Base-by-base conservation (phyloP, 2,329 filamentous ascomycete genomes). In the Lachnellula willkommii region DNA sequence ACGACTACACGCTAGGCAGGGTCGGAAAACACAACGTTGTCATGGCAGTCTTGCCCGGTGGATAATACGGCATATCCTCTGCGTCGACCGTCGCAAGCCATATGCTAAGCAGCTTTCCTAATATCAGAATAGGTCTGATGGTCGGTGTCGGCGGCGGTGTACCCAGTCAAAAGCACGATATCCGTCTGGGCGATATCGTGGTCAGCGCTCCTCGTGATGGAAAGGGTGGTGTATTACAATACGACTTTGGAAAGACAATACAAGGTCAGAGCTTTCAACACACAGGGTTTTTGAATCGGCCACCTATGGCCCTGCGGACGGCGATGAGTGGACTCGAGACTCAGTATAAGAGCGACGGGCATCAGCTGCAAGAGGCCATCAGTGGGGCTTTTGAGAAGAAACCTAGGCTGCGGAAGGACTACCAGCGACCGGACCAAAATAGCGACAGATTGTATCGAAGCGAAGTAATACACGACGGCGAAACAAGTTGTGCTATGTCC, bases 401-500 rank as follows among this genome's bases (percentile, higher is more conserved):
- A 7, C 64, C 60, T 40, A 67, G 60, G 50, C 53, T 72, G 24
- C 52, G 53, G 32, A 57, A 53, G 37, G 66, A 66, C 20, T 71
- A 68, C 54, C 9, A 55, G 24, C 58, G 62, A 20, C 70, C 66
- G 37, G 58, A 59, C n/a, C 26, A 42, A 39, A 58, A 37, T 12
- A 66, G 54, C 35, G 70, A 73, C 50, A 61, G 45, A 42, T 56
- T 73, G 8, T 73, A 69, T 58, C 28, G 55, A 47, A 32, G 59
- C 36, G 39, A 36, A n/a, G 37, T 65, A 47, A 47, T 36, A 15
- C 57, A 63, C 43, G 47, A 59, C 37, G 48, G 50, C 14, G 54
- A 55, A 50, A 45, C 26, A 55, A 52, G 47, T 26, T 65, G 63
- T 57, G 46, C 42, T 24, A 52, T 14, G 51, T 50, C 59, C 48